Conservation (phyloP, 371 early-diverging fungal species). For the Mortierella sp. region DNA sequence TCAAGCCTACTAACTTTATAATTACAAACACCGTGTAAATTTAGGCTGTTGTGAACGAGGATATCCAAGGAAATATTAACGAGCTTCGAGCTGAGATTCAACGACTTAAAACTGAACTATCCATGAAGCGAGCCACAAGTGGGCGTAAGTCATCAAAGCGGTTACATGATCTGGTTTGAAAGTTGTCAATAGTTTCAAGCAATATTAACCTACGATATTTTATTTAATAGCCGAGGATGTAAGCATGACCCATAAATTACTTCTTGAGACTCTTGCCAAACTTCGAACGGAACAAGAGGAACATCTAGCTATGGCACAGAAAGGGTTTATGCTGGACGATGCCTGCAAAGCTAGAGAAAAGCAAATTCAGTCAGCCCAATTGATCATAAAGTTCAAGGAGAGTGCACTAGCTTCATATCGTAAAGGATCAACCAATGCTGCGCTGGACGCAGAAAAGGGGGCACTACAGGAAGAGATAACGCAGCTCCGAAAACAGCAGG, state of each 20-base stretch:
- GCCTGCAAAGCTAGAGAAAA: conserved; percentile 54
- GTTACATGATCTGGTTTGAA: neutral
- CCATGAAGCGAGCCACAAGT: conserved; percentile 17
- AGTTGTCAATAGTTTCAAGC: neutral
- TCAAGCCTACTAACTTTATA: conserved; percentile 15
- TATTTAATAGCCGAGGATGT: conserved; percentile 16
- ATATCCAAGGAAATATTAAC: conserved; percentile 68
- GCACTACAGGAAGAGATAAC: conserved; percentile 42
- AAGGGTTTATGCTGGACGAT: conserved; percentile 45
- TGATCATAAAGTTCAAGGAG: conserved; percentile 56
- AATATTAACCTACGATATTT: neutral
- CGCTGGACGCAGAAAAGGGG: conserved; percentile 45
- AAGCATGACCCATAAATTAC: conserved; percentile 25
- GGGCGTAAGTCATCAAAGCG: conserved; percentile 15
- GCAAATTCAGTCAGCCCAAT: conserved; percentile 47
- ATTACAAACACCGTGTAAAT: neutral
- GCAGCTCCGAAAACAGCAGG: conserved; percentile 41
- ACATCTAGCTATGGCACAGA: conserved; percentile 39
- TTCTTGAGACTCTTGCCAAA: conserved; percentile 33
- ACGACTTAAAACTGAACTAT: conserved; percentile 49
- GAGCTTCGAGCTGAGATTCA: conserved; percentile 70
- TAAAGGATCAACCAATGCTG: conserved; percentile 33
- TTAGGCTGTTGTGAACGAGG: conserved; percentile 72
- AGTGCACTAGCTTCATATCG: conserved; percentile 43
- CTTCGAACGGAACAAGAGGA: conserved; percentile 41